Evolutionary conservation across 83 land plant species (phyloP).

Genomic region (Diphasiastrum complanatum): DNA sequence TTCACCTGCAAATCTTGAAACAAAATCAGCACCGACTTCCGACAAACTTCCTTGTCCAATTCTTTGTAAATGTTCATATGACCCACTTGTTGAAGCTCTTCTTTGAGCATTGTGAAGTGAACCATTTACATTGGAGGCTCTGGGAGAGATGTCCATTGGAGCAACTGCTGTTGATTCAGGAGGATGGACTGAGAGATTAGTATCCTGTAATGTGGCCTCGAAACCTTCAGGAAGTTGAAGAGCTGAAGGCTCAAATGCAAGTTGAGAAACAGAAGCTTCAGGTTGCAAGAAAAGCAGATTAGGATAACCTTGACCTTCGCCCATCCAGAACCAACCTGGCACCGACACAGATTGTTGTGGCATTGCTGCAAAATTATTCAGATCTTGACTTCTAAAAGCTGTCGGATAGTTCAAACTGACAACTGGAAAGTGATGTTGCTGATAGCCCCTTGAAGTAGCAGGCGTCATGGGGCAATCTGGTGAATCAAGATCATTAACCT

Average conservation of each 20-base stretch:
- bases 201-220: conserved; percentile 13
- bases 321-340: conserved; percentile 55
- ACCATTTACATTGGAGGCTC: conserved; percentile 22
- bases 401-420: conserved; percentile 36
- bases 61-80: no score
- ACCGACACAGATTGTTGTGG: conserved; percentile 37
- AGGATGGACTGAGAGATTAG: conserved; percentile 10
- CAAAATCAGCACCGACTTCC: no score
- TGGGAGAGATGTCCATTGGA: conserved; percentile 34
- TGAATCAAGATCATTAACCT: conserved; percentile 89
- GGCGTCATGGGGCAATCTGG: conserved; percentile 74
- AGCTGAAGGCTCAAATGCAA: conserved; percentile 3
- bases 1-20: no score
- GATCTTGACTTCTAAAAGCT: conserved; percentile 24
- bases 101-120: not conserved
- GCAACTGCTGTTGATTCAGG: conserved; percentile 23
- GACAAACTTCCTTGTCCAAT: no score
- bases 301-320: conserved; percentile 27
- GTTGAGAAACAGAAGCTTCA: conserved; percentile 2
- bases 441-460: conserved; percentile 70
- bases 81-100: conserved; percentile 12
- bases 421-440: conserved; percentile 58
- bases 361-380: conserved; percentile 17
- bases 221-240: conserved; percentile 26
- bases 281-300: conserved; percentile 28